Conservation (phyloP, 768 basidiomycete species). For the Russula virescens region DNA sequence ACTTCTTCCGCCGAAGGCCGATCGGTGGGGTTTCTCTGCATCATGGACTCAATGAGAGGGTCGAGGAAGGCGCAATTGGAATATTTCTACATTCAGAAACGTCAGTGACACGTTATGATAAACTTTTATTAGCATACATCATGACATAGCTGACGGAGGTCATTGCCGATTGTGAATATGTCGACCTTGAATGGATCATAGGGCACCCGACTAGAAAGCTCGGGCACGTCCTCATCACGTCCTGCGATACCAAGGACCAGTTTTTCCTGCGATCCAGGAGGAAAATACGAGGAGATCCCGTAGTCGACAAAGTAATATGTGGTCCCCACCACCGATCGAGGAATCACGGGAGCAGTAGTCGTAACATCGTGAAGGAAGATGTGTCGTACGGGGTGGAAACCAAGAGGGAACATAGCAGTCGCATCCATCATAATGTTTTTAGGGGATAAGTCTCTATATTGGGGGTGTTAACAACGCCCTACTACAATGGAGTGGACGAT, state of each 20-base stretch:
- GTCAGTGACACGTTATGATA: no score
- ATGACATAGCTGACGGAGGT: not conserved
- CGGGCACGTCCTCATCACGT: constrained; percentile 19
- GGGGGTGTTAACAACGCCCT: not conserved
- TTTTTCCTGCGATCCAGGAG: not conserved
- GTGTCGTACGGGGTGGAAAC: constrained; percentile 12
- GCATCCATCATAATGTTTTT: constrained; percentile 20
- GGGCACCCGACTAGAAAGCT: constrained; percentile 7
- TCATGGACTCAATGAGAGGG: not conserved
- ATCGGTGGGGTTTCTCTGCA: not conserved
- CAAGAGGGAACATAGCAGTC: constrained; percentile 7
- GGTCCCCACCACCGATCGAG: constrained; percentile 1
- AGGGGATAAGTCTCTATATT: not conserved
- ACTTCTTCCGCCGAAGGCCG: not conserved
- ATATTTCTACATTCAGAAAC: no score
- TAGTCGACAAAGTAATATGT: constrained; percentile 20
- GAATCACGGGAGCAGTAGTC: not conserved
- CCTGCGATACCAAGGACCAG: constrained; percentile 1
- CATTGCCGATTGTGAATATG: constrained; percentile 18
- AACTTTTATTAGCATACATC: not conserved
- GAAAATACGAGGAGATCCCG: constrained; percentile 15
- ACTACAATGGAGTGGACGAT: no score
- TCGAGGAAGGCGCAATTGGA: not conserved
- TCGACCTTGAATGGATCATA: constrained; percentile 26
- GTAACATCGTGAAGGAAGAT: not conserved